phyloP scores from a whole-genome alignment of 2,329 filamentous ascomycete species.

The Furcasterigmium sp. region DNA sequence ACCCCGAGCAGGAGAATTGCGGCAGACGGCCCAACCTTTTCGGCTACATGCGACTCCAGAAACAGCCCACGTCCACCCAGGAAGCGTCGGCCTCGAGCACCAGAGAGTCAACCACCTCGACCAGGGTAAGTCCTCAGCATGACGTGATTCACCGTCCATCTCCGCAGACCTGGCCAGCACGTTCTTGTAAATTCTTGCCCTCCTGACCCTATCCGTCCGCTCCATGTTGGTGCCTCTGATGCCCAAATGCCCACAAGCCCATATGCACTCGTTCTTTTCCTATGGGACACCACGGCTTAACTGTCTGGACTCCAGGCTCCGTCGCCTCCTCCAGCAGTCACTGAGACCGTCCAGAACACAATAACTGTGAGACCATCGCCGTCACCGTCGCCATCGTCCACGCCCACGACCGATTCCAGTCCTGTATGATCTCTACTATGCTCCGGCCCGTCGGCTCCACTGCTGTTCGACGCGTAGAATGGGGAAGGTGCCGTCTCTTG shows the following conservation, averaged over 20 bases:
- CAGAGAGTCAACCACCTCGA: conserved; percentile 16
- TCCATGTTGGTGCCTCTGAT: neutral
- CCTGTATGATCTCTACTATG: conserved; percentile 1
- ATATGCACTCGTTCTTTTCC: no score
- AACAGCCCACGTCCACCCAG: conserved; percentile 27
- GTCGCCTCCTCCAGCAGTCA: conserved; percentile 18
- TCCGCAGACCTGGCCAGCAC: neutral
- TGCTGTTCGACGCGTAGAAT: neutral
- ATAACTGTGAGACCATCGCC: conserved; percentile 9
- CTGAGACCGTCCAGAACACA: conserved; percentile 26
- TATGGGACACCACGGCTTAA: no score
- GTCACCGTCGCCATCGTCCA: conserved; percentile 1
- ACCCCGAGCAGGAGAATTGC: conserved; percentile 53
- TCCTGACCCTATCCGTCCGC: conserved; percentile 2
- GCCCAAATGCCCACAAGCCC: conserved; percentile 2
- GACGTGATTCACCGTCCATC: conserved; percentile 1
- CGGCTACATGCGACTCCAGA: conserved; percentile 58
- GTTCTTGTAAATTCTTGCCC: conserved; percentile 11
- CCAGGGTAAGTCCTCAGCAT: conserved; percentile 7
- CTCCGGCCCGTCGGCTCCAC: neutral
- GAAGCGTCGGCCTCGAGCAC: conserved; percentile 5
- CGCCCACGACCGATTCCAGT: neutral
- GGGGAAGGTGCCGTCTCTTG: neutral
- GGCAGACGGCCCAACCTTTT: conserved; percentile 47
- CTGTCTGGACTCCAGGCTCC: conserved; percentile 17